Evolutionary conservation across 2,329 filamentous ascomycete species (phyloP).

Genomic region (Myriosclerotinia duriaeana): DNA sequence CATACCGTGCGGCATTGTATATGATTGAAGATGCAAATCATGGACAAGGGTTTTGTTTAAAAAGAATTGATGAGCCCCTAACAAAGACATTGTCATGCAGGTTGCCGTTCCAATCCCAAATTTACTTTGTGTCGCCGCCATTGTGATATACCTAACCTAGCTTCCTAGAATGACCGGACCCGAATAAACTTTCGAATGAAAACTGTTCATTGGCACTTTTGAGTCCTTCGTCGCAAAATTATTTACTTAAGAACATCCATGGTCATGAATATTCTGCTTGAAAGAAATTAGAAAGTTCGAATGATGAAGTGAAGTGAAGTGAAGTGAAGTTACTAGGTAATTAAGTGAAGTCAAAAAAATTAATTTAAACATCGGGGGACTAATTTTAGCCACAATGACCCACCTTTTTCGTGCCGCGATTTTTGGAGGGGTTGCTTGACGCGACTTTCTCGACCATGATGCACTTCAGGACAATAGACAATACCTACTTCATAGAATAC

Average conservation of each 20-base stretch:
- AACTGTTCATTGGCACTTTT: neutral
- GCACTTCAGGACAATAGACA: neutral
- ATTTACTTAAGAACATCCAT: neutral
- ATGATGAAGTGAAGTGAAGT: neutral
- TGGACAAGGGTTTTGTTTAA: conserved; percentile 14
- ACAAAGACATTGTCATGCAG: conserved; percentile 29
- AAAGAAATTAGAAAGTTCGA: neutral
- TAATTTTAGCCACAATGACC: neutral
- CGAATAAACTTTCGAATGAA: neutral
- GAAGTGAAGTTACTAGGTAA: neutral
- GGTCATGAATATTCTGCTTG: neutral
- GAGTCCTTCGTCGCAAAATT: neutral
- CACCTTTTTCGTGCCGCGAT: conserved; percentile 9
- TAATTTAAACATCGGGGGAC: neutral
- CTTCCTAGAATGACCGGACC: neutral
- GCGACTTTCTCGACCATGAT: neutral
- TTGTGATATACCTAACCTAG: conserved; percentile 11
- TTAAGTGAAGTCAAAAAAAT: neutral
- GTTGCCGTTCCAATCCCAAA: conserved; percentile 17
- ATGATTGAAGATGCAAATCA: neutral
- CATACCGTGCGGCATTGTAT: neutral
- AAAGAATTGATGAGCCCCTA: neutral
- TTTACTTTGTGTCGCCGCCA: neutral
- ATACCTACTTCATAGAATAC: neutral
- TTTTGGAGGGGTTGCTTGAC: conserved; percentile 11